Conservation (phyloP, 2,329 filamentous ascomycete species). For the Diaporthe eres region DNA sequence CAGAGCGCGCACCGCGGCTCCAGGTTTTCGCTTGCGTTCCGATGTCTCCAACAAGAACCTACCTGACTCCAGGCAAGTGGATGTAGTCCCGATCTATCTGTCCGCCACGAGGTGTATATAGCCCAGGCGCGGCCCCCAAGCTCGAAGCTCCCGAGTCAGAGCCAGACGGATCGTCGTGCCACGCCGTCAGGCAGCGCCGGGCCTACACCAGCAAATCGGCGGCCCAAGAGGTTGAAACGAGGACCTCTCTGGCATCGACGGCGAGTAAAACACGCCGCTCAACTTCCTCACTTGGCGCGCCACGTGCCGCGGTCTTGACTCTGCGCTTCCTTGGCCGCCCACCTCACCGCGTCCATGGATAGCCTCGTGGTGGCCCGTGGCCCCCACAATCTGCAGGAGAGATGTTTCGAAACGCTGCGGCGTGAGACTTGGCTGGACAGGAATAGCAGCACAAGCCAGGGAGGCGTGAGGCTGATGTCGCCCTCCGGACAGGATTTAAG, state of each 20-base stretch:
- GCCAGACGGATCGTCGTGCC: not conserved
- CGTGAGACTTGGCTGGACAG: not conserved
- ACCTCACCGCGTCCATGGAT: not conserved
- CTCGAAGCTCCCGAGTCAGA: not conserved
- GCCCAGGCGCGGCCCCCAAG: not conserved
- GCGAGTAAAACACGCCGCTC: constrained; percentile 12
- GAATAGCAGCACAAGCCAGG: not conserved
- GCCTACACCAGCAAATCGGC: not conserved
- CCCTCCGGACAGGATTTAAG: not conserved
- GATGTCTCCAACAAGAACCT: not conserved
- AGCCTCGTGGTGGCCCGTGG: not conserved
- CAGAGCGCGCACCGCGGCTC: constrained; percentile 10
- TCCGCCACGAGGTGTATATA: not conserved
- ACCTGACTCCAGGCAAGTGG: not conserved
- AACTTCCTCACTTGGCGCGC: constrained; percentile 9
- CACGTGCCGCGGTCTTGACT: constrained; percentile 26
- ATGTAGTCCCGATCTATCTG: not conserved
- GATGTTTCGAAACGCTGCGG: not conserved
- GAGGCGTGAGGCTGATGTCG: not conserved
- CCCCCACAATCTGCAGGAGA: not conserved
- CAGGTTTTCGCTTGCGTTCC: not conserved
- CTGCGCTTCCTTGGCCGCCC: constrained; percentile 17
- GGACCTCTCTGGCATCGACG: constrained; percentile 2
- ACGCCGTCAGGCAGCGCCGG: not conserved
- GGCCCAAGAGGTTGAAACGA: not conserved